Evolutionary conservation across 805 yeast species (phyloP).

Genomic region (Nakazawaea sp.): DNA sequence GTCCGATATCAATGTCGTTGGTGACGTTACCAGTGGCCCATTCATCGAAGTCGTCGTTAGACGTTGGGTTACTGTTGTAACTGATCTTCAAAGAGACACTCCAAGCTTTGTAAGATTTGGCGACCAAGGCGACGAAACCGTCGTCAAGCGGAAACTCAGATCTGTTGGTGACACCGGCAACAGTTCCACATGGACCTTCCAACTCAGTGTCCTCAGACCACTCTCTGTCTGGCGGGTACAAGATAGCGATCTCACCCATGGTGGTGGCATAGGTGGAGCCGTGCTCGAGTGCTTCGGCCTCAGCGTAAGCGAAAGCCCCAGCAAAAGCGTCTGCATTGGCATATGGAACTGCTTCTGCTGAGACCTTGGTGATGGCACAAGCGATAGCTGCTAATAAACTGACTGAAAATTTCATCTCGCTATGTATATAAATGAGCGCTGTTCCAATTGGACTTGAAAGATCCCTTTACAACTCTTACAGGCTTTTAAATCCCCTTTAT

Average conservation of each 20-base stretch:
- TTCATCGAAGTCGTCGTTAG: conserved; percentile 32
- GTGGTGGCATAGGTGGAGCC: conserved; percentile 28
- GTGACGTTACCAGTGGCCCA: conserved; percentile 32
- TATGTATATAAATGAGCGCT: no score
- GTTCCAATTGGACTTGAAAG: no score
- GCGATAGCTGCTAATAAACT: conserved; percentile 4
- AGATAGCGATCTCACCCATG: conserved; percentile 32
- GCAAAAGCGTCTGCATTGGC: conserved; percentile 22
- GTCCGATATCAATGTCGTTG: conserved; percentile 34
- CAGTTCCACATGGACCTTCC: conserved; percentile 40
- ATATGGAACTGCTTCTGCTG: conserved; percentile 9
- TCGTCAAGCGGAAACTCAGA: conserved; percentile 38
- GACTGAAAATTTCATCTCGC: conserved; percentile 6
- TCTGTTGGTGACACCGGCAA: conserved; percentile 28
- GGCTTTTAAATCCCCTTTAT: no score
- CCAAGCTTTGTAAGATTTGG: conserved; percentile 33
- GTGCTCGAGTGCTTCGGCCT: conserved; percentile 26
- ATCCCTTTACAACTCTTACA: no score
- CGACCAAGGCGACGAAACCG: conserved; percentile 39
- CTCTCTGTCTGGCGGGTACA: conserved; percentile 36
- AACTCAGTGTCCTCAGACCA: conserved; percentile 40
- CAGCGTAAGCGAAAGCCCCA: conserved; percentile 15
- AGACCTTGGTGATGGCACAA: background rate
- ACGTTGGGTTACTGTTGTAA: conserved; percentile 30
- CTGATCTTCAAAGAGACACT: conserved; percentile 32